Base-by-base conservation (phyloP, 768 basidiomycete species). In the Suillus subluteus region DNA sequence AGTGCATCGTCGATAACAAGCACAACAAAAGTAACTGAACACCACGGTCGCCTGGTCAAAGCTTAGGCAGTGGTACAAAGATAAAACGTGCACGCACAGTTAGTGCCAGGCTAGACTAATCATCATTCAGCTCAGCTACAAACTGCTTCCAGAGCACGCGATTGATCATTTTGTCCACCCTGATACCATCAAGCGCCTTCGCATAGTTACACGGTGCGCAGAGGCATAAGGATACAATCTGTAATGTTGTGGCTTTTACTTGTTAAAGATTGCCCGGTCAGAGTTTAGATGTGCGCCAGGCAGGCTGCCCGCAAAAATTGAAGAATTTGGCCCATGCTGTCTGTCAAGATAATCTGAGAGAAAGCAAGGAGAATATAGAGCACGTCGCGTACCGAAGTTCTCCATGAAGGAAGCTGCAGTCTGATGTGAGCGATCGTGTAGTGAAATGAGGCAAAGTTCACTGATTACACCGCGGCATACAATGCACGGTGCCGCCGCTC, bases 11-110 rank as follows among this genome's bases (percentile, higher is more conserved):
- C 62, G 5, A 11, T n/a, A 11, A 46, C 30, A 37, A 87, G 84
- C 6, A 84, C 81, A 15, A 88, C 72, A 69, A 87, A 86, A 0
- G 82, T 82, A 1, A 88, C 82, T 82, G 12, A 87, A 73, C 38
- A 87, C 72, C 21, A 87, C 82, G 0, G 83, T 84, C 1, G 79
- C 79, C 85, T 87, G 43, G 3, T 58, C 21, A 18, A 7, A 55
- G 15, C 30, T 44, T 23, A 11, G 64, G 1, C 13, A 12, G 43
- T 15, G 37, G 3, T 32, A 38, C 56, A 23, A 55, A n/a, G 8
- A 43, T 26, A 35, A 38, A 64, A n/a, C 18, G 52, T 41, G 44
- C 35, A 72, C 83, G 35, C 58, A 87, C 86, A 64, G 81, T 82
- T 46, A 84, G 79, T 37, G 80, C 81, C 55, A 85, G 79, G 54